phyloP scores from a whole-genome alignment of 495 filamentous ascomycete genomes.

The Daldinia vernicosa region DNA sequence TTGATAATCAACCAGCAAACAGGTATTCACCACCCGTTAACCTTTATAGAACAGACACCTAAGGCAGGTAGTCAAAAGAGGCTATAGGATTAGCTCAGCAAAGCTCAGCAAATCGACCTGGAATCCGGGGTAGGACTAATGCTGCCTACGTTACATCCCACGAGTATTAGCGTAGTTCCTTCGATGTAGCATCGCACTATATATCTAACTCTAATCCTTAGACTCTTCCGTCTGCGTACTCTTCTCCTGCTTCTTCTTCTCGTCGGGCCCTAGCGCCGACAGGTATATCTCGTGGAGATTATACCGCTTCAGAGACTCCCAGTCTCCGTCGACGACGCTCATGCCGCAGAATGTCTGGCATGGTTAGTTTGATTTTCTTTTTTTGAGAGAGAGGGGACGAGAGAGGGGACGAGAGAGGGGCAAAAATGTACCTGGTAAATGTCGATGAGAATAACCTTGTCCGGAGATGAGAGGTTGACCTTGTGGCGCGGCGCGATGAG shows the following conservation, averaged over 20 bases:
- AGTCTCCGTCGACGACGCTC: slow-evolving; percentile 61
- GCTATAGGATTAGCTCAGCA: background rate
- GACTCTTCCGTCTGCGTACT: background rate
- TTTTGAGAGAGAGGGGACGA: background rate
- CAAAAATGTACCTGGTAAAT: slow-evolving; percentile 77
- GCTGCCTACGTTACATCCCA: background rate
- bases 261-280: slow-evolving; percentile 37
- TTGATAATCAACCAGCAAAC: too few relatives aligned
- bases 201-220: slow-evolving; percentile 6
- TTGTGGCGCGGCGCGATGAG: slow-evolving; percentile 69
- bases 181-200: too few relatives aligned
- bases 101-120: background rate
- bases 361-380: background rate
- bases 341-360: slow-evolving; percentile 55
- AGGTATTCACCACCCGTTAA: too few relatives aligned
- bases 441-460: slow-evolving; percentile 87
- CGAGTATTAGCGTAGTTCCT: background rate
- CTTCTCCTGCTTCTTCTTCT: slow-evolving; percentile 12
- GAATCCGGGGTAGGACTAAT: background rate
- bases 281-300: slow-evolving; percentile 59
- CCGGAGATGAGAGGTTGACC: slow-evolving; percentile 83
- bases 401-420: background rate
- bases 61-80: background rate
- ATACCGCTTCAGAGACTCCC: slow-evolving; percentile 58
- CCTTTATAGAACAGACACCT: background rate